Percentiles rank a stretch among this genome's conserved stretches.
phyloP scores from a whole-genome alignment of 2,329 filamentous ascomycete species.

The Penicillium vulpinum region DNA sequence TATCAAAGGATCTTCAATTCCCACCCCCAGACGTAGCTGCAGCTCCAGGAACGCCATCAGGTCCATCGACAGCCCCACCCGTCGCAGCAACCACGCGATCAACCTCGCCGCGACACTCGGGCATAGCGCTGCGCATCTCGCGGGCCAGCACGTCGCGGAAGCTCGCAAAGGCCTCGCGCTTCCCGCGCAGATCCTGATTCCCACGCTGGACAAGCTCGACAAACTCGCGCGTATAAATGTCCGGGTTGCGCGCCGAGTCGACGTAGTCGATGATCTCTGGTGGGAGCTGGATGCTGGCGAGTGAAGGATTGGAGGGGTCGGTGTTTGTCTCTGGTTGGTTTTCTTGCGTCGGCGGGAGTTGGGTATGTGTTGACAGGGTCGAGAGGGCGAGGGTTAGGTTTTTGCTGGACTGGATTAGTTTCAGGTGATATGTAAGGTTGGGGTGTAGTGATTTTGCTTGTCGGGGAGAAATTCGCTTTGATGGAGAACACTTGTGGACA shows the following conservation, averaged over 20 bases:
- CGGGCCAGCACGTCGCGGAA: conserved; percentile 60
- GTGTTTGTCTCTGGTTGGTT: conserved; percentile 27
- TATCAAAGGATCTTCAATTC: background rate
- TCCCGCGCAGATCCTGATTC: conserved; percentile 64
- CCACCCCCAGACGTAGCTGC: background rate
- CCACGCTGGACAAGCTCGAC: conserved; percentile 63
- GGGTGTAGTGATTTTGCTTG: background rate
- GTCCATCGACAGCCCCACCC: conserved; percentile 20
- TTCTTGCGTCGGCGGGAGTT: conserved; percentile 21
- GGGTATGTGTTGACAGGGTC: conserved; percentile 48
- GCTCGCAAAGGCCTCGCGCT: conserved; percentile 58
- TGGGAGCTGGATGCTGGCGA: conserved; percentile 56
- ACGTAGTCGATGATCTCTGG: conserved; percentile 65
- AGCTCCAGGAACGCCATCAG: background rate
- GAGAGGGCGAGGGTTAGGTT: conserved; percentile 56
- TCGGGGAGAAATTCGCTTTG: background rate
- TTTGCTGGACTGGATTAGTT: conserved; percentile 37
- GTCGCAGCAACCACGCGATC: conserved; percentile 49
- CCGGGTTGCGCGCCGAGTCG: conserved; percentile 63
- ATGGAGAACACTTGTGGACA: background rate
- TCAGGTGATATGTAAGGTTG: background rate
- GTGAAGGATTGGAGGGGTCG: conserved; percentile 44
- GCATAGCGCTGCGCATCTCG: conserved; percentile 60
- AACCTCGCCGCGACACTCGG: conserved; percentile 57
- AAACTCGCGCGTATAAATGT: conserved; percentile 67